Percentiles rank a stretch among this genome's conserved stretches.
These are phyloP conservation scores for Buxus sempervirens DNA, from an alignment of 164 flowering plant genomes.

Conservation along the genomic window DNA sequence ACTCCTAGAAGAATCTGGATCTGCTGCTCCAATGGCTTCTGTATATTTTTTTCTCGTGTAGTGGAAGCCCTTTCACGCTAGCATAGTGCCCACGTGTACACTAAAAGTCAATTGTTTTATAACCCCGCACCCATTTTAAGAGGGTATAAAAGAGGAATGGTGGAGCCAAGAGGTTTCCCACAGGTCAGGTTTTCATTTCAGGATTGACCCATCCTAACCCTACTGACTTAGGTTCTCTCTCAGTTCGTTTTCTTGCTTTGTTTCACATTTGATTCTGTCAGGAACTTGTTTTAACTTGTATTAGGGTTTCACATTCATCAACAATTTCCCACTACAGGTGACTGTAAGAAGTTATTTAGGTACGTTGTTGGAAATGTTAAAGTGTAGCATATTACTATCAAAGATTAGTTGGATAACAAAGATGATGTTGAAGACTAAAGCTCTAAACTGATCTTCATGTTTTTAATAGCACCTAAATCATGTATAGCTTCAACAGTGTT, in stretches of 20 bases:
- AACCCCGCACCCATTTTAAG: constrained; percentile 16
- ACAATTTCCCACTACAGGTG: no score
- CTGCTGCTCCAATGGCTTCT: constrained; percentile 16
- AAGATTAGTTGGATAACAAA: background rate
- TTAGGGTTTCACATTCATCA: no score
- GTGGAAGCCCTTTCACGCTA: constrained; percentile 21
- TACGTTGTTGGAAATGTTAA: background rate
- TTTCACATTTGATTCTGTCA: background rate
- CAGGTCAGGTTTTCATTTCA: background rate
- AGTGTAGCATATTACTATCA: constrained; percentile 2
- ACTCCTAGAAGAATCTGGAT: constrained; percentile 16
- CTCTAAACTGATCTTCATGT: no score
- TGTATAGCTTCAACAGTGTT: no score
- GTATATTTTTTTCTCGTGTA: constrained; percentile 20
- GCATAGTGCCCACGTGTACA: constrained; percentile 33
- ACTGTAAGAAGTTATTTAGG: no score
- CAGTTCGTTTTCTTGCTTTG: constrained; percentile 6
- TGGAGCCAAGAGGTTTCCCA: constrained; percentile 5
- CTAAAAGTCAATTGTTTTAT: constrained; percentile 13
- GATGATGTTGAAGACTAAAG: no score
- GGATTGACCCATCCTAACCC: constrained; percentile 23
- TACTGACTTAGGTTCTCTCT: constrained; percentile 15
- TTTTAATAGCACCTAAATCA: no score
- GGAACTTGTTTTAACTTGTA: constrained; percentile 1
- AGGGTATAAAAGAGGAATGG: background rate